Evolutionary conservation across 1,284 basidiomycete genomes (phyloP).

Genomic region (Sporisorium iseilematis-ciliati): DNA sequence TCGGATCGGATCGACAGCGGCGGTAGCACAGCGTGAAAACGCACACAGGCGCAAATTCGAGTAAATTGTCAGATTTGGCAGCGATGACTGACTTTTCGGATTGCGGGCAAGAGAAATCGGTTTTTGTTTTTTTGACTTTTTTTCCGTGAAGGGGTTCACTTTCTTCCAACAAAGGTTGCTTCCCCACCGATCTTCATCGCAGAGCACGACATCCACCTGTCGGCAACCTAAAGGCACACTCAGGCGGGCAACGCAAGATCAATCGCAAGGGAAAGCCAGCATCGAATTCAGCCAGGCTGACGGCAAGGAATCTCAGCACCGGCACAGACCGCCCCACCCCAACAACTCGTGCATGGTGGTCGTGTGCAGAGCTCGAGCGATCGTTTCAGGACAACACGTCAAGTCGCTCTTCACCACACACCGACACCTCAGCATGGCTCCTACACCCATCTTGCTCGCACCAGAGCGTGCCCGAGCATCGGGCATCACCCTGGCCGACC

Average conservation of each 20-base stretch:
- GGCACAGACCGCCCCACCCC: not conserved
- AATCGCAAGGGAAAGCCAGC: too few species aligned
- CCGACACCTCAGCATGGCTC: slow-evolving; percentile 55
- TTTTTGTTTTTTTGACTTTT: not conserved
- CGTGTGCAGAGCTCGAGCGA: slow-evolving; percentile 20
- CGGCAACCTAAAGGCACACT: not conserved
- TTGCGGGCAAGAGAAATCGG: slow-evolving; percentile 3
- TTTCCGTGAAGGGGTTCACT: slow-evolving; percentile 1
- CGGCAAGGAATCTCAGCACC: not conserved
- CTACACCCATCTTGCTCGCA: slow-evolving; percentile 60
- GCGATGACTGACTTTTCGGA: slow-evolving; percentile 5
- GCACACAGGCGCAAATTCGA: not conserved
- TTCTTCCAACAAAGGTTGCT: slow-evolving; percentile 6
- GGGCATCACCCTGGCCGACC: slow-evolving; percentile 56
- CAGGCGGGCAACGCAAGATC: not conserved
- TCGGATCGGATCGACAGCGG: not conserved
- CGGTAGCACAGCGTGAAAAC: not conserved
- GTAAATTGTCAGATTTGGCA: not conserved
- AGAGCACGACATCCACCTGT: not conserved
- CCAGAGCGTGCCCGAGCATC: slow-evolving; percentile 52
- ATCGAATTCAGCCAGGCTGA: too few species aligned
- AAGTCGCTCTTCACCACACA: slow-evolving; percentile 15
- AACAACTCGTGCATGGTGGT: slow-evolving; percentile 29
- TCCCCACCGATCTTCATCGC: not conserved
- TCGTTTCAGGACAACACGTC: slow-evolving; percentile 5